Evolutionary conservation across 176 grass and related monocot genomes (phyloP).

Genomic region (Paspalum notatum): DNA sequence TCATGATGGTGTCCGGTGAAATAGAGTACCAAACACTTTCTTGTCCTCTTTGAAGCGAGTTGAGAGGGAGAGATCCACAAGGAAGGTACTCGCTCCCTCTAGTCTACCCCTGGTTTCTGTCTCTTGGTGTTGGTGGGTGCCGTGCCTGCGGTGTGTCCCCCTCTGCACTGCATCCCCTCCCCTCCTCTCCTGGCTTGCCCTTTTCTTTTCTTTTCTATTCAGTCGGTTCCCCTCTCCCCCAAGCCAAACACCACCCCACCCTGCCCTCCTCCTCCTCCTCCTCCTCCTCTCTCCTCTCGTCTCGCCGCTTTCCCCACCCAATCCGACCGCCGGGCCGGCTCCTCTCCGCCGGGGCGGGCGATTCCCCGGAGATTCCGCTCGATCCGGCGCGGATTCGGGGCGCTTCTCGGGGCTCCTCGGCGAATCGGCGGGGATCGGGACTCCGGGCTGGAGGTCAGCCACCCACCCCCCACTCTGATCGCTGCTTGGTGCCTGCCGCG

Average conservation of each 20-base stretch:
- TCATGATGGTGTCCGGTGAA: no score
- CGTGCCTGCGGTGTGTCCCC: background rate
- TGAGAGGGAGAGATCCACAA: conserved; percentile 28
- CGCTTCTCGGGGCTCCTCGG: background rate
- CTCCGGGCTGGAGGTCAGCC: conserved; percentile 30
- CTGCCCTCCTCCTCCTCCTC: background rate
- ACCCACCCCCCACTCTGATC: conserved; percentile 2
- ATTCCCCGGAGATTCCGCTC: conserved; percentile 10
- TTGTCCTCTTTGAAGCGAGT: no score
- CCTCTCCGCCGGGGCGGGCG: conserved; percentile 4
- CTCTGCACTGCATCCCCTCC: background rate
- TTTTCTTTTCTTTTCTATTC: conserved; percentile 37
- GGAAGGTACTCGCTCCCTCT: background rate
- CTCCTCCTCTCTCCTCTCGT: background rate
- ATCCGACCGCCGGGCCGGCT: background rate
- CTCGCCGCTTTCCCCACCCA: conserved; percentile 41
- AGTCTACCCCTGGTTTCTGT: background rate
- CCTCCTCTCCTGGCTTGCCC: background rate
- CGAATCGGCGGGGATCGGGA: conserved; percentile 47
- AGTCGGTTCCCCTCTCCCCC: conserved; percentile 35
- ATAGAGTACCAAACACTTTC: no score
- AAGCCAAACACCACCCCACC: conserved; percentile 24
- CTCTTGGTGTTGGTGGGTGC: background rate
- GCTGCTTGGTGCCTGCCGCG: conserved; percentile 1
- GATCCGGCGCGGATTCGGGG: conserved; percentile 41